Evolutionary conservation across 2,329 filamentous ascomycete species (phyloP), one percentile per base, ranked within the genome.

Genomic region (Pyrenochaeta sp.): DNA sequence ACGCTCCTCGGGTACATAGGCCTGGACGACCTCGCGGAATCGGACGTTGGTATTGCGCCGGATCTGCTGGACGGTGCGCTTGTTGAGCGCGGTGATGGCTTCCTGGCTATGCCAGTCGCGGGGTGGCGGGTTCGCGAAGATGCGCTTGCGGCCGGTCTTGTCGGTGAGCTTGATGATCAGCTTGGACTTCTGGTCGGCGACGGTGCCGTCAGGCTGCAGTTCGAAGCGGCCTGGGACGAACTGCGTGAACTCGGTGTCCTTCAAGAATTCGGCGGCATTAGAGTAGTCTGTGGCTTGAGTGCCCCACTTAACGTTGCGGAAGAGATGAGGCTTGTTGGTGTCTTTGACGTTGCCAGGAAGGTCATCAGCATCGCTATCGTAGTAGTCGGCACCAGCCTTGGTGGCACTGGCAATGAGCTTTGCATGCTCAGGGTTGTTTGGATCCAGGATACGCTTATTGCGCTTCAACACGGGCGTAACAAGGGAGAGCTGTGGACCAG

Each of bases 21-120:
- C 58, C 28, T 52, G 52, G 1, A 73, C 72, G 1, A 66, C 64
- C 22, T 59, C 57, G 7, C 72, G 62, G 56, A 72, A 74, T 1
- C 68, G 59, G 1, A 71, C 64, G 3, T 52, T 47, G 4, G 68
- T 74, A 54, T 69, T 69, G 53, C 70, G 72, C 3, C 70, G 70
- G n/a, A 73, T 71, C 51, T 74, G 70, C 58, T 74, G 70, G 3
- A 68, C 67, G 25, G 65, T 65, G 48, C 70, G 70, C 64, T 74
- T 74, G 57, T 73, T 74, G 24, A 73, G 68, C 15, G 58, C 56
- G 1, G 66, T 67, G 46, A 72, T 65, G 27, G 68, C 70, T 13
- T 61, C 62, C 43, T 74, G 70, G 43, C 64, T 51, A 28, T 54
- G 61, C 70, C 72, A 74, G 50, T 72, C 65, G 40, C 63, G 67